These are phyloP conservation scores for Austroboletus novae-zelandiae DNA, from an alignment of 1,284 basidiomycete genomes.

Conservation along the genomic window DNA sequence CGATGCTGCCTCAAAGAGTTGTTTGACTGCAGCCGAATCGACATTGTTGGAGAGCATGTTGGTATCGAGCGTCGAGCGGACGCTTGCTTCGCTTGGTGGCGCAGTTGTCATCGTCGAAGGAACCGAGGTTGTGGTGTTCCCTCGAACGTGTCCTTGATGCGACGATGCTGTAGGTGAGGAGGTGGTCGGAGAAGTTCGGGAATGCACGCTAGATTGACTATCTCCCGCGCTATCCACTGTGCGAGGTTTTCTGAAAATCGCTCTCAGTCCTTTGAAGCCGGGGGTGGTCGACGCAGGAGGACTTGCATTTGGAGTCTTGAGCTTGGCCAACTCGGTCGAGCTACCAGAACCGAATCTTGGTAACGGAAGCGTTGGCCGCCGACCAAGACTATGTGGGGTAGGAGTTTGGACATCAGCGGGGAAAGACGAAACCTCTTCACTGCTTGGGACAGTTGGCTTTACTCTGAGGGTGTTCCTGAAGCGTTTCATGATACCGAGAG, in stretches of 20 bases:
- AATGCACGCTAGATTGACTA: constrained; percentile 33
- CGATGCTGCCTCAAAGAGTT: constrained; percentile 71
- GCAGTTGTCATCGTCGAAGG: constrained; percentile 5
- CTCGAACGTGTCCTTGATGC: constrained; percentile 31
- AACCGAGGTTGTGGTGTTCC: constrained; percentile 11
- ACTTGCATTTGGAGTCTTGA: constrained; percentile 50
- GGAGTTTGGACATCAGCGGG: constrained; percentile 40
- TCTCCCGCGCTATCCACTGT: constrained; percentile 33
- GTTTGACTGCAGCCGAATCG: constrained; percentile 48
- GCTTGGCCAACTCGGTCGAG: constrained; percentile 49
- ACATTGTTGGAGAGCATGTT: constrained; percentile 15
- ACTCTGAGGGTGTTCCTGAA: constrained; percentile 65
- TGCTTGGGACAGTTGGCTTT: constrained; percentile 48
- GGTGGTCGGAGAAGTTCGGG: constrained; percentile 29
- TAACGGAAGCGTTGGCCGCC: constrained; percentile 35
- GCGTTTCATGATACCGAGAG: constrained; percentile 61
- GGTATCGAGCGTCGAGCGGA: constrained; percentile 27
- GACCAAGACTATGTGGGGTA: constrained; percentile 38
- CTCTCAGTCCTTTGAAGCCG: constrained; percentile 75
- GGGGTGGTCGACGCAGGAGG: constrained; percentile 70
- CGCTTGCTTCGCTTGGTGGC: constrained; percentile 14
- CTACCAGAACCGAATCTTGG: constrained; percentile 40
- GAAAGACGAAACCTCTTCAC: constrained; percentile 52
- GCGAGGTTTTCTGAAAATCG: constrained; percentile 69
- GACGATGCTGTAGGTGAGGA: constrained; percentile 33